Percentiles rank a stretch among this genome's conserved stretches.
These are phyloP conservation scores for Olyra latifolia DNA, from an alignment of 176 grass and related monocot genomes.

Conservation along the genomic window DNA sequence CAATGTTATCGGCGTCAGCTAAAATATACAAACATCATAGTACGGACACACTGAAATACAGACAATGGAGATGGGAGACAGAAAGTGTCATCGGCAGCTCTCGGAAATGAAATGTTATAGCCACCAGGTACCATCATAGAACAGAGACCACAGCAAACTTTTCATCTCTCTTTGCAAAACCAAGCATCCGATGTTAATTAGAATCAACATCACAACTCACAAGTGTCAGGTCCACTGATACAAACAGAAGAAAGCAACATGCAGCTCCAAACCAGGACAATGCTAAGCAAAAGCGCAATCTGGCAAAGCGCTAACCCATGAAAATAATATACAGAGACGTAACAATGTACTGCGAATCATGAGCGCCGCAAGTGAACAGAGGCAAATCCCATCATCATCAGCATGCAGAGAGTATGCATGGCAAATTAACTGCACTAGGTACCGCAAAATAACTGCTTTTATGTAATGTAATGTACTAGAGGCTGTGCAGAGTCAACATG, in stretches of 20 bases:
- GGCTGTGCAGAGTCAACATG: conserved; percentile 23
- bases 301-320: conserved; percentile 8
- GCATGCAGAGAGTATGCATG: conserved; percentile 29
- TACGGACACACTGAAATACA: conserved; percentile 34
- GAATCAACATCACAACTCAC: not conserved
- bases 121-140: conserved; percentile 17
- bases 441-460: conserved; percentile 10
- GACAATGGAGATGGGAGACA: not conserved
- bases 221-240: conserved; percentile 1
- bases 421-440: conserved; percentile 34
- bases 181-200: conserved; percentile 31
- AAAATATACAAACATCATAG: not conserved
- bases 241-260: conserved; percentile 33
- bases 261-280: conserved; percentile 31
- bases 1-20: not conserved
- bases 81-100: not conserved
- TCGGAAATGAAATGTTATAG: conserved; percentile 10
- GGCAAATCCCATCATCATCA: conserved; percentile 13
- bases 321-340: conserved; percentile 37
- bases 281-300: not conserved
- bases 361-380: conserved; percentile 16
- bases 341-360: conserved; percentile 9
- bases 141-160: conserved; percentile 32
- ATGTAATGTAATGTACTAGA: conserved; percentile 35
- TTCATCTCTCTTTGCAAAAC: not conserved